These are phyloP conservation scores for Baeospora myosura DNA, from an alignment of 1,284 basidiomycete genomes.

Conservation along the genomic window DNA sequence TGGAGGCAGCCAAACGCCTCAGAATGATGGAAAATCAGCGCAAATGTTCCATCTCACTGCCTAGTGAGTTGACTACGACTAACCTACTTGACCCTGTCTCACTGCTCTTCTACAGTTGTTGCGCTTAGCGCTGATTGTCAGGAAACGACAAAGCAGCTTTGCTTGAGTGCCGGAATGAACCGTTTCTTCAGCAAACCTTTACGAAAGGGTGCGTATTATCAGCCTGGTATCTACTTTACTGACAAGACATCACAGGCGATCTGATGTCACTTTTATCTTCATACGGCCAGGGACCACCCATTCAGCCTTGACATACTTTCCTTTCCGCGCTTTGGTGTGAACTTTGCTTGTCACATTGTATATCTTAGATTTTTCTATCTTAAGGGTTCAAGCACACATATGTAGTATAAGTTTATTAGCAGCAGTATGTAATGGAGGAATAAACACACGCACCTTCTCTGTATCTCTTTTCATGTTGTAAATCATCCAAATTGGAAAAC, in stretches of 20 bases:
- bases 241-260: constrained; percentile 31
- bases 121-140: constrained; percentile 68
- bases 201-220: constrained; percentile 40
- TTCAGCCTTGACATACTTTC: not conserved
- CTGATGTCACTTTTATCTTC: constrained; percentile 38
- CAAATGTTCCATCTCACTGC: constrained; percentile 39
- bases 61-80: constrained; percentile 35
- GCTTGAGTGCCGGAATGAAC: constrained; percentile 68
- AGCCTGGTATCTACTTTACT: not conserved
- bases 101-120: constrained; percentile 39
- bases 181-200: constrained; percentile 65
- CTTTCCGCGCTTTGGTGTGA: not conserved
- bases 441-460: too few relatives aligned
- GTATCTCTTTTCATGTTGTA: too few relatives aligned
- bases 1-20: constrained; percentile 60
- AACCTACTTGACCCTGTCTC: not conserved
- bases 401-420: too few relatives aligned
- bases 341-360: not conserved
- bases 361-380: too few relatives aligned
- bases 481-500: too few relatives aligned
- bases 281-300: constrained; percentile 25
- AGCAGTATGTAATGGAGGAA: too few relatives aligned
- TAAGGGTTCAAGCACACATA: too few relatives aligned
- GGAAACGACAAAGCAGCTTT: constrained; percentile 65
- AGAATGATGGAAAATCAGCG: constrained; percentile 51